Percentiles rank a stretch among this genome's conserved stretches.
Conservation (phyloP, 306 rosid species). For the Gastrolobium bilobum region DNA sequence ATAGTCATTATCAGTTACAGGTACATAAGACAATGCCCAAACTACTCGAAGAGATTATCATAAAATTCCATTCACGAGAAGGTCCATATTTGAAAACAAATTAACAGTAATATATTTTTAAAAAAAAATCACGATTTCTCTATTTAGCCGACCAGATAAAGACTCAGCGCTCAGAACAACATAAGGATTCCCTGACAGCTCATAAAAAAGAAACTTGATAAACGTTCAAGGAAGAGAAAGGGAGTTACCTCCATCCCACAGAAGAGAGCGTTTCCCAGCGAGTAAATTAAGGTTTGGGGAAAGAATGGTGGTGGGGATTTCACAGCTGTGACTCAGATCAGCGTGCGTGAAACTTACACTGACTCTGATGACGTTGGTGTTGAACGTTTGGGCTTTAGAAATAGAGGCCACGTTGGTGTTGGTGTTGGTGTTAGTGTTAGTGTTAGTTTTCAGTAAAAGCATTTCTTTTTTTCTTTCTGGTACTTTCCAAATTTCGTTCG, state of each 20-base stretch:
- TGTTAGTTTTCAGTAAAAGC: background rate
- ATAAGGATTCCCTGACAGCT: background rate
- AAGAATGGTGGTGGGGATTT: background rate
- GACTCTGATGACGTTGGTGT: background rate
- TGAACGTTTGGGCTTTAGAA: background rate
- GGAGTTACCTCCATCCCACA: slow-evolving; percentile 74
- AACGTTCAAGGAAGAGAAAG: background rate
- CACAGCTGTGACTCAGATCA: background rate
- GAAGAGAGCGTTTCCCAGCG: slow-evolving; percentile 61
- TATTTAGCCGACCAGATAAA: slow-evolving; percentile 1
- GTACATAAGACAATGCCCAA: slow-evolving; percentile 31
- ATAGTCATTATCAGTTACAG: slow-evolving; percentile 4
- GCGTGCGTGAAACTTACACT: background rate
- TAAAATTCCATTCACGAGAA: too few relatives aligned
- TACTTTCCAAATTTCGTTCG: background rate
- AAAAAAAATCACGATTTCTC: background rate
- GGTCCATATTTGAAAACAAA: background rate
- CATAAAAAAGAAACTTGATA: background rate
- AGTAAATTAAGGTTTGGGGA: slow-evolving; percentile 54
- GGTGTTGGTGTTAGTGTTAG: too few relatives aligned
- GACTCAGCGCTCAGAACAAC: background rate
- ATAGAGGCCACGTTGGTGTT: too few relatives aligned
- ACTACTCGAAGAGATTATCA: background rate
- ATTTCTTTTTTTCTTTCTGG: background rate
- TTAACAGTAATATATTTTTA: slow-evolving; percentile 1